Percentiles rank a stretch among this genome's conserved stretches.
Conservation (phyloP, 305 asterid species). For the Plantago rigida region DNA sequence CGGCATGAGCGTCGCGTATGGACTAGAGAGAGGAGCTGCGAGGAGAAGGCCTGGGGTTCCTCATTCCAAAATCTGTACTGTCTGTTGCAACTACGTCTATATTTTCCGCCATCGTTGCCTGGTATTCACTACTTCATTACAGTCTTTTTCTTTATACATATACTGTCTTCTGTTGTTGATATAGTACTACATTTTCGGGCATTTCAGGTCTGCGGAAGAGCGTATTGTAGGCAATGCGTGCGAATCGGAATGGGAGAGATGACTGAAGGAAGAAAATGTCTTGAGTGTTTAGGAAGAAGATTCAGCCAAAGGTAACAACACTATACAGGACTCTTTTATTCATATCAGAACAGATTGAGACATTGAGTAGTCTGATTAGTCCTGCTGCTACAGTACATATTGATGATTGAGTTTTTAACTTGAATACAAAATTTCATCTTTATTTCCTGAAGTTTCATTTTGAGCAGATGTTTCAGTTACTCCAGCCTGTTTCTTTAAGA, state of each 20-base stretch:
- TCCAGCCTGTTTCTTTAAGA: too few relatives aligned
- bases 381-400: neutral
- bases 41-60: constrained; percentile 70
- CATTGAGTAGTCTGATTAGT: neutral
- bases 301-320: constrained; percentile 62
- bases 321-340: neutral
- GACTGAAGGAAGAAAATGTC: constrained; percentile 72
- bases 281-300: constrained; percentile 67
- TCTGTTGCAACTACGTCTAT: constrained; percentile 53
- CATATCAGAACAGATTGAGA: neutral
- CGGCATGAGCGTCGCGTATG: constrained; percentile 30
- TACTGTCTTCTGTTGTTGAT: too few relatives aligned
- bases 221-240: constrained; percentile 67
- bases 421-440: too few relatives aligned
- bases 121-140: constrained; percentile 27
- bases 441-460: too few relatives aligned
- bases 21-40: constrained; percentile 30
- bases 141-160: neutral
- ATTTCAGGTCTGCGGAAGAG: constrained; percentile 74
- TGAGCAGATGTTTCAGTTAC: too few relatives aligned
- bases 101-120: constrained; percentile 64
- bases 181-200: neutral
- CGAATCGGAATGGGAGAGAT: constrained; percentile 73
- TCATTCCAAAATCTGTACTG: constrained; percentile 65
- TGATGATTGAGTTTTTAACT: too few relatives aligned